Conservation (phyloP, 2,329 filamentous ascomycete genomes). For the Aspergillus ruber region DNA sequence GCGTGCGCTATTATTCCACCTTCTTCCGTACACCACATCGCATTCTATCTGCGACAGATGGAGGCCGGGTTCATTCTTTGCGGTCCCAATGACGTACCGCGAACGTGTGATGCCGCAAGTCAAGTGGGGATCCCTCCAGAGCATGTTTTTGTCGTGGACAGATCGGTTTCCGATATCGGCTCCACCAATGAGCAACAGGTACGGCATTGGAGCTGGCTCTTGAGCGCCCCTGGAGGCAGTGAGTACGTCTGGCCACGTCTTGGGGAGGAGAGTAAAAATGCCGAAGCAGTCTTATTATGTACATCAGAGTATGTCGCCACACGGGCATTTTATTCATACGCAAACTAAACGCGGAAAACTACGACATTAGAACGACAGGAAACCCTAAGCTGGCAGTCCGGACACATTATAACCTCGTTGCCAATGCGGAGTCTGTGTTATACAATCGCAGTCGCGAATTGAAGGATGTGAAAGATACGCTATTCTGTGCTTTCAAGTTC, state of each 20-base stretch:
- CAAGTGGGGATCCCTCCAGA: background rate
- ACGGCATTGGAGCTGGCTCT: background rate
- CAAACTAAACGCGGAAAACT: background rate
- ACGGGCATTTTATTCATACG: background rate
- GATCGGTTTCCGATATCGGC: background rate
- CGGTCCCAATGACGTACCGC: background rate
- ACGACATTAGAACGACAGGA: background rate
- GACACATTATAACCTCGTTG: background rate
- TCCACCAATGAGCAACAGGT: too few species aligned
- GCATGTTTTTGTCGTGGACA: background rate
- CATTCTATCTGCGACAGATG: background rate
- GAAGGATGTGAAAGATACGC: background rate
- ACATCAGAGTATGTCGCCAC: background rate
- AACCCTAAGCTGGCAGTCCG: background rate
- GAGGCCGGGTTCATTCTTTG: background rate
- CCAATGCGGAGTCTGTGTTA: background rate
- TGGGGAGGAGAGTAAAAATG: background rate
- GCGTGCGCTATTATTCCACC: background rate
- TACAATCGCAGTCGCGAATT: background rate
- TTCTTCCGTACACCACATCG: background rate
- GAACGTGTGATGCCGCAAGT: background rate
- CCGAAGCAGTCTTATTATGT: background rate
- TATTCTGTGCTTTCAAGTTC: background rate
- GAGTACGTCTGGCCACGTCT: background rate
- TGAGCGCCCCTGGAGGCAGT: background rate